These are phyloP conservation scores for Inga laurina DNA, from an alignment of 306 rosid genomes.

Conservation along the genomic window DNA sequence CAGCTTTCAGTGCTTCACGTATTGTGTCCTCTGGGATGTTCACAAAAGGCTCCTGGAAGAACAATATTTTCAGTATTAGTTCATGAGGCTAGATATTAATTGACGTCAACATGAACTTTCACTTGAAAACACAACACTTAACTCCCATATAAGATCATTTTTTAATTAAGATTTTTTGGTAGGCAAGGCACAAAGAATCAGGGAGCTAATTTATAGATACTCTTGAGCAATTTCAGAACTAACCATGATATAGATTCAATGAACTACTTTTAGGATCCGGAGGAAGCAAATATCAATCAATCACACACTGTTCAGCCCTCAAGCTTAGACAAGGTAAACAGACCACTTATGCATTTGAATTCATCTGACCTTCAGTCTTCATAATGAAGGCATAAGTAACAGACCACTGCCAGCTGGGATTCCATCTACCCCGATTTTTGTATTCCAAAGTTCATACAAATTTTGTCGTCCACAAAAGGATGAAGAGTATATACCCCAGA, in stretches of 20 bases:
- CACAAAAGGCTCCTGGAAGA: slow-evolving; percentile 89
- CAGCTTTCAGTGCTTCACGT: slow-evolving; percentile 92
- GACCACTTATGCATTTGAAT: not conserved
- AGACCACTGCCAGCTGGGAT: slow-evolving; percentile 38
- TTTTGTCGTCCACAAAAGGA: slow-evolving; percentile 26
- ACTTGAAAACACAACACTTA: not conserved
- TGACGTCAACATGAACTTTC: slow-evolving; percentile 7
- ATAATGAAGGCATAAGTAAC: not conserved
- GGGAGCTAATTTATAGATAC: slow-evolving; percentile 6
- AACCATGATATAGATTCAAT: not conserved
- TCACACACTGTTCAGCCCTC: not conserved
- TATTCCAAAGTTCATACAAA: slow-evolving; percentile 22
- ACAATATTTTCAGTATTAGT: slow-evolving; percentile 21
- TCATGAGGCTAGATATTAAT: not conserved
- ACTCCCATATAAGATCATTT: not conserved
- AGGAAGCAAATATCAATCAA: not conserved
- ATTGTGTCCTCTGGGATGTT: slow-evolving; percentile 90
- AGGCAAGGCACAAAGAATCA: not conserved
- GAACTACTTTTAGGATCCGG: not conserved
- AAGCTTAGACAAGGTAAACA: not conserved
- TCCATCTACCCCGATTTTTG: slow-evolving; percentile 32
- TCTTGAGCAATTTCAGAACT: not conserved
- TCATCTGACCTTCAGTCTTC: slow-evolving; percentile 19
- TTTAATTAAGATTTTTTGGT: not conserved
- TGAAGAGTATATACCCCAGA: slow-evolving; percentile 25